Percentiles rank a stretch among this genome's conserved stretches.
These are phyloP conservation scores for Colletotrichum liaoningense DNA, from an alignment of 2,329 filamentous ascomycete species.

Conservation along the genomic window DNA sequence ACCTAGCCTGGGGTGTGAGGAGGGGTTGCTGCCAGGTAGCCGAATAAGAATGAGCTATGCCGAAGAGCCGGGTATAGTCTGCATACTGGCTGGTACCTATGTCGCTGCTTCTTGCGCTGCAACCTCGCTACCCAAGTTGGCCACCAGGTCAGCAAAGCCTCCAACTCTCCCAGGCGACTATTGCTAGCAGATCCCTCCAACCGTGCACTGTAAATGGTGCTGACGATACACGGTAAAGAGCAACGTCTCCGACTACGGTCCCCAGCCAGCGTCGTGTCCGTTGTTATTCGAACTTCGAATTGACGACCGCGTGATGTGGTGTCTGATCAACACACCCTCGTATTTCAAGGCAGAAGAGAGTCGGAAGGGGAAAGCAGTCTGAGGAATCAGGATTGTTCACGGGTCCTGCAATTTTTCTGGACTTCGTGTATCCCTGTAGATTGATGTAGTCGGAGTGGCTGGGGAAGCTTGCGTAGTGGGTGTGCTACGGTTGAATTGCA, in stretches of 20 bases:
- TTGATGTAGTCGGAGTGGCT: constrained; percentile 19
- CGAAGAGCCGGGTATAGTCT: constrained; percentile 28
- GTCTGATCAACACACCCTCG: constrained; percentile 1
- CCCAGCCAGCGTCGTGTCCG: not conserved
- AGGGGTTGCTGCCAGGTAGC: constrained; percentile 12
- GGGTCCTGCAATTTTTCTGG: constrained; percentile 21
- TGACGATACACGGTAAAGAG: not conserved
- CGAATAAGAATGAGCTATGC: constrained; percentile 14
- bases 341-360: not conserved
- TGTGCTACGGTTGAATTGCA: not conserved
- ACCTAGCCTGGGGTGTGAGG: not conserved
- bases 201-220: constrained; percentile 1
- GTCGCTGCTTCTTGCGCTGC: constrained; percentile 29
- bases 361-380: not conserved
- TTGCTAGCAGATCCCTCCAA: constrained; percentile 3
- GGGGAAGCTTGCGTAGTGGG: constrained; percentile 12
- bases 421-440: constrained; percentile 24
- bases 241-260: not conserved
- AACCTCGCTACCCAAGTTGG: constrained; percentile 27
- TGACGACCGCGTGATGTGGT: constrained; percentile 4
- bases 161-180: not conserved
- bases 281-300: not conserved
- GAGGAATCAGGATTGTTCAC: constrained; percentile 11
- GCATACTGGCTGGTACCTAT: constrained; percentile 11
- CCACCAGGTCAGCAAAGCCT: constrained; percentile 22